Base-by-base conservation (phyloP, 495 filamentous ascomycete genomes). In the Penicillium lagena region DNA sequence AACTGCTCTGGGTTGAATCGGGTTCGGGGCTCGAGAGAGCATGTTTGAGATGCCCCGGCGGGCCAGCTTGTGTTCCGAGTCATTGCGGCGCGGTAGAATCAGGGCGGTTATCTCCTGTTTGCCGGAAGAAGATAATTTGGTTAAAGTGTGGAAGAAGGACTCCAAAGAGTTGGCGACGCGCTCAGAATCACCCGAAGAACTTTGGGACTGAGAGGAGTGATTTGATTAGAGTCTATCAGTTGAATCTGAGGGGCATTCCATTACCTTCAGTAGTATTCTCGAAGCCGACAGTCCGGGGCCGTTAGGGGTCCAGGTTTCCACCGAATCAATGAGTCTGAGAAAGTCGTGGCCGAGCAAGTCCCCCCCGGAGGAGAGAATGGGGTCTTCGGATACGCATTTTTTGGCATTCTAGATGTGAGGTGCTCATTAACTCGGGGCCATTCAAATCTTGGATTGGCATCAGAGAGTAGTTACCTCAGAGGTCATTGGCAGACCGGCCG, bases 191-290 rank as follows among this genome's bases (percentile, higher is more conserved):
- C 27, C 8, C n/a, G 35, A 44, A 8, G 33, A 34, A 12, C 13
- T 36, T 31, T 52, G 43, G 7, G 46, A 30, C 39, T 43, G 38
- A 14, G 22, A 22, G 22, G 6, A 22, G 22, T 28, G 34, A 37
- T n/a, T 37, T 43, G 39, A 34, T 44, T 30, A 37, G 34, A 34
- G 29, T 22, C 22, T 4, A 22, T 22, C 22, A 2, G 22, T 22
- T 22, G 22, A 22, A 22, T 4, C 22, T 0, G 14, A n/a, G 39
- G 7, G 14, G 17, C 8, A 39, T 34, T 34, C 32, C 32, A 12
- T 30, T 62, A 69, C 66, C 56, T 67, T 52, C 14, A 66, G 41
- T 0, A 51, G 49, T 4, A 66, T 30, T 32, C 41, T 60, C 27
- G 58, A 42, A 37, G 42, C 47, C 12, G 49, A 49, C 12, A 44